A percentile compares a stretch with the other conserved stretches of the same genome.
Evolutionary conservation across 2,329 filamentous ascomycete genomes (phyloP).

Genomic region (Volutella citrinella): DNA sequence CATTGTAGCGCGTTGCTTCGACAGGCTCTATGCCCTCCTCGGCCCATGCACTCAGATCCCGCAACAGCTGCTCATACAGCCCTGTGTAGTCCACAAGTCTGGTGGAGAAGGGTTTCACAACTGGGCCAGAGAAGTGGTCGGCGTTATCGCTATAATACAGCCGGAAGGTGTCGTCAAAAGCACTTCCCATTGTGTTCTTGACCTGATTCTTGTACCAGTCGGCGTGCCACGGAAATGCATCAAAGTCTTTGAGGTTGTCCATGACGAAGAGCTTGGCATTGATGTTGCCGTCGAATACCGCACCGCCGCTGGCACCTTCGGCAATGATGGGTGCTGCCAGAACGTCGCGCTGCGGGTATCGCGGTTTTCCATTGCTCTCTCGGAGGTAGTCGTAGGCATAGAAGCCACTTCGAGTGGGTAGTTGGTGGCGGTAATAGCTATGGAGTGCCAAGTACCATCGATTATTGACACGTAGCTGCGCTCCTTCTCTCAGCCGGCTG

Average conservation of each 20-base stretch:
- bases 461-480: conserved; percentile 9
- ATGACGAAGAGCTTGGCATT: conserved; percentile 18
- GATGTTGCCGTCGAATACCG: conserved; percentile 13
- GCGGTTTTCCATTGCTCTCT: conserved; percentile 4
- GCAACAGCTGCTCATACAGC: conserved; percentile 13
- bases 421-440: conserved; percentile 13
- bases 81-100: conserved; percentile 14
- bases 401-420: conserved; percentile 7
- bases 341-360: conserved; percentile 10
- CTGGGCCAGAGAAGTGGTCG: conserved; percentile 11
- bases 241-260: conserved; percentile 16
- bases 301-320: conserved; percentile 3
- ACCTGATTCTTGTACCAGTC: conserved; percentile 20
- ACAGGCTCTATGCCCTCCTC: conserved; percentile 12
- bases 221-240: conserved; percentile 21
- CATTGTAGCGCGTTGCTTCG: conserved; percentile 3
- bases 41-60: conserved; percentile 15
- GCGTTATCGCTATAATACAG: conserved; percentile 18
- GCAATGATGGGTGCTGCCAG: neutral
- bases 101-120: no score
- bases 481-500: neutral
- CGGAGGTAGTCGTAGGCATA: conserved; percentile 17
- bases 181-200: conserved; percentile 7
- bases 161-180: conserved; percentile 13
- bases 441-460: conserved; percentile 9